Percentiles rank a stretch among this genome's conserved stretches.
Conservation (phyloP, 495 filamentous ascomycete genomes). For the Aspergillus sparsus region DNA sequence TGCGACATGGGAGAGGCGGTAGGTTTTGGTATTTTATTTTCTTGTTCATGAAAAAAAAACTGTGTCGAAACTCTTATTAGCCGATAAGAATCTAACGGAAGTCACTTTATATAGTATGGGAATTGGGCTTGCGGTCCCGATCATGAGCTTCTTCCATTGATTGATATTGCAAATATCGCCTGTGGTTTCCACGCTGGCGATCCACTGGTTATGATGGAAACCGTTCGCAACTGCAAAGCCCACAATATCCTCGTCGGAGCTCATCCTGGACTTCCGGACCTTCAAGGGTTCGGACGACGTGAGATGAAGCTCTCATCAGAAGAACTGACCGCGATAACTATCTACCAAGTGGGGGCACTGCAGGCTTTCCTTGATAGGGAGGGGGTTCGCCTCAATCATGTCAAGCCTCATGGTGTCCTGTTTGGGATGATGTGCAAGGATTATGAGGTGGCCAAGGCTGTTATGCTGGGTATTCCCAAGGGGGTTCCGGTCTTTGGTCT, state of each 20-base stretch:
- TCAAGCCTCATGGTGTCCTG: conserved; percentile 60
- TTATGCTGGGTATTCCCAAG: conserved; percentile 52
- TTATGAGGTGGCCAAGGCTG: conserved; percentile 50
- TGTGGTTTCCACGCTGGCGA: conserved; percentile 61
- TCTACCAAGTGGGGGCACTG: conserved; percentile 63
- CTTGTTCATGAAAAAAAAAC: not conserved
- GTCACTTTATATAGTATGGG: conserved; percentile 34
- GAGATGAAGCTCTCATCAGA: conserved; percentile 56
- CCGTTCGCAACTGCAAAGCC: conserved; percentile 55
- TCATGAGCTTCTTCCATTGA: conserved; percentile 56
- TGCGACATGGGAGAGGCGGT: conserved; percentile 53
- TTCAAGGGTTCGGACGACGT: conserved; percentile 63
- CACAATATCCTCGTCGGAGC: conserved; percentile 57
- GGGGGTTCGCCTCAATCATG: conserved; percentile 55
- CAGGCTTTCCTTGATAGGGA: conserved; percentile 58
- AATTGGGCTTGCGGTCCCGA: conserved; percentile 55
- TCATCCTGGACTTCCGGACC: conserved; percentile 61
- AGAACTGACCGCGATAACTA: conserved; percentile 55
- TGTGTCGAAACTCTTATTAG: conserved; percentile 9
- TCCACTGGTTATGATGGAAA: conserved; percentile 60
- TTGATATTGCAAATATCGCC: conserved; percentile 64
- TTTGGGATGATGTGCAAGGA: conserved; percentile 61
- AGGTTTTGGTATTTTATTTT: conserved; percentile 6
- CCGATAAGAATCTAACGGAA: too few species aligned
- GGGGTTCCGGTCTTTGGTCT: conserved; percentile 58